Conservation (phyloP, 2,329 filamentous ascomycete species). For the Ophiocordyceps camponoti-saundersi region DNA sequence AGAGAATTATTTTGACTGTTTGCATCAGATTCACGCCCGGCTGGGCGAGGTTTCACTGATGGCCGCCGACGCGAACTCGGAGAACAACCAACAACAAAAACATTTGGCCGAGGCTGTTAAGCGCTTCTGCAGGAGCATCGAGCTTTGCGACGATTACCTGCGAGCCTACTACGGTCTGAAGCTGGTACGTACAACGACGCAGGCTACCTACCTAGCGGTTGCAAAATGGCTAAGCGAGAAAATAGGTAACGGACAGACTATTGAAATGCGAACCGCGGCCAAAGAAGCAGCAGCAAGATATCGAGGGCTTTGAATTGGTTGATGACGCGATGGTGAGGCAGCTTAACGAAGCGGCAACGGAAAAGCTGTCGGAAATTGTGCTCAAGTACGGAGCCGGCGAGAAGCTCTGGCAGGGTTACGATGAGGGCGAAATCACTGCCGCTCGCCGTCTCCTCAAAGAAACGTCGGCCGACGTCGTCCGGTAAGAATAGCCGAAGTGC, state of each 20-base stretch:
- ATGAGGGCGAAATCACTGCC: conserved; percentile 52
- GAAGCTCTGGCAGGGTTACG: conserved; percentile 56
- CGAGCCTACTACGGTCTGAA: conserved; percentile 88
- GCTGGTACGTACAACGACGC: conserved; percentile 32
- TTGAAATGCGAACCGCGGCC: conserved; percentile 24
- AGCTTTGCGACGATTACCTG: conserved; percentile 85
- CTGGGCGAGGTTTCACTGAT: conserved; percentile 73
- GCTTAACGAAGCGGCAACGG: conserved; percentile 55
- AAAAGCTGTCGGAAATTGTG: conserved; percentile 62
- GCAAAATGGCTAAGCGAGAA: not conserved
- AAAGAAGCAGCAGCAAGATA: conserved; percentile 25
- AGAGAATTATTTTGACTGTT: conserved; percentile 5
- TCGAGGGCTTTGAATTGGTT: conserved; percentile 36
- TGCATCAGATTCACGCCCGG: conserved; percentile 67
- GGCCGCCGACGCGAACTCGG: conserved; percentile 30
- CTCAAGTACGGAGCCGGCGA: conserved; percentile 42
- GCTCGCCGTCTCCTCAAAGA: conserved; percentile 49
- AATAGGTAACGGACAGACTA: conserved; percentile 31
- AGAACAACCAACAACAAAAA: conserved; percentile 23
- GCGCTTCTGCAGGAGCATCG: conserved; percentile 77
- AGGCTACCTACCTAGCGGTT: conserved; percentile 1
- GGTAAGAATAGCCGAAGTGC: conserved; percentile 14
- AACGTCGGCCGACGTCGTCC: conserved; percentile 25
- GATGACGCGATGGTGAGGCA: conserved; percentile 41
- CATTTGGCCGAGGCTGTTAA: conserved; percentile 58